Base-by-base conservation (phyloP, 1,284 basidiomycete genomes). In the Taiwanofungus camphoratus region DNA sequence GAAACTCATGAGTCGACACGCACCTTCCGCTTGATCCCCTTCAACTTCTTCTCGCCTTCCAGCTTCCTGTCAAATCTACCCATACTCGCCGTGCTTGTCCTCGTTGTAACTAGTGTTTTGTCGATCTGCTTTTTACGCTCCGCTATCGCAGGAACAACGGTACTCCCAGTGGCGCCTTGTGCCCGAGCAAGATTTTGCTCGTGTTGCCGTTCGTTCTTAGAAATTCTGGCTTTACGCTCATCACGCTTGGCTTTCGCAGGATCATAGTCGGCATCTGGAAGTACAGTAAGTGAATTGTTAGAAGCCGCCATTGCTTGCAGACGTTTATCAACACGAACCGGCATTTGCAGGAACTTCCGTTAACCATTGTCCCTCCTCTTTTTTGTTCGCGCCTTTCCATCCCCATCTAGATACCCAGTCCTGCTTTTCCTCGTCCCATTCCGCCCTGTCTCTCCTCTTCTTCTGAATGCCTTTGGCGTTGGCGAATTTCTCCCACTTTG, bases 401-500 rank as follows among this genome's bases (percentile, higher is more conserved):
- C 96, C 95, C 95, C 95, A 99, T 41, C 90, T 73, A 42, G 85
- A 77, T 11, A 96, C 89, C 89, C 92, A 99, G 31, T 90, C 89
- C 65, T 95, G 88, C 55, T 76, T 79, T 63, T 94, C 92, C 55
- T 98, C 95, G 66, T 99, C 94, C 84, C 90, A 99, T 6, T 86
- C 79, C 60, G 85, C 82, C 69, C 79, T 87, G 32, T 97, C 92
- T 46, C 78, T 79, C 52, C 74, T 80, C 60, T 73, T 82, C 57
- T 93, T 79, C 54, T 81, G 79, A 58, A 99, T 99, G 23, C 96
- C 96, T 71, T 97, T 98, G 33, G 88, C 84, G 44, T 84, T 82
- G 12, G 95, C 95, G 59, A 98, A 99, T 49, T 82, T 76, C 70
- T 98, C 91, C 96, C 96, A 99, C 65, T 97, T 99, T 12, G 95